Evolutionary conservation across 78 protist genomes (phyloP).

Genomic region (Dictyostelium citrinum): DNA sequence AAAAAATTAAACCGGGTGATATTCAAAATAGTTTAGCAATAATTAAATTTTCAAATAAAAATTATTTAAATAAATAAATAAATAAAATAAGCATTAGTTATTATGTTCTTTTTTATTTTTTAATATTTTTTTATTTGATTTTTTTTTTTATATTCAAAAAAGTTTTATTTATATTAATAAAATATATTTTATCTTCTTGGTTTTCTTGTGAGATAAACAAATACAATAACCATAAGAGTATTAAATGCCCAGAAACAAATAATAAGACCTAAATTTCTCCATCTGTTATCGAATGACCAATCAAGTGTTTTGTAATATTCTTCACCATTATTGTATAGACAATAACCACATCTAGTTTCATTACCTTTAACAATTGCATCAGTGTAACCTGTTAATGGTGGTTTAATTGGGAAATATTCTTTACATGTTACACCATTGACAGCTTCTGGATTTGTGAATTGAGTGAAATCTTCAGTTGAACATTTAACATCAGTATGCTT

Average conservation of each 20-base stretch:
- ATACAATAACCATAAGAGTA: neutral
- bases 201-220: slow-evolving; percentile 44
- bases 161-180: neutral
- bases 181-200: slow-evolving; percentile 62
- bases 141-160: neutral
- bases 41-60: neutral
- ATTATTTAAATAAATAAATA: no score
- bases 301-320: slow-evolving; percentile 30
- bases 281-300: neutral
- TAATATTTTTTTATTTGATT: no score
- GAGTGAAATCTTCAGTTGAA: neutral
- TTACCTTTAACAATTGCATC: neutral
- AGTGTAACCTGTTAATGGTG: neutral
- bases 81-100: neutral
- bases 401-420: neutral
- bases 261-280: slow-evolving; percentile 50
- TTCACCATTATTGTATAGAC: slow-evolving; percentile 19
- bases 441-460: neutral
- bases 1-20: neutral
- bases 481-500: neutral
- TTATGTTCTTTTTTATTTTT: neutral
- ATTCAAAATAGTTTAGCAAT: neutral
- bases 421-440: neutral
- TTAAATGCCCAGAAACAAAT: slow-evolving; percentile 33
- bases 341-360: slow-evolving; percentile 38